These are phyloP conservation scores for Breviolum minutum DNA, from an alignment of 73 alveolate species.

Conservation along the genomic window DNA sequence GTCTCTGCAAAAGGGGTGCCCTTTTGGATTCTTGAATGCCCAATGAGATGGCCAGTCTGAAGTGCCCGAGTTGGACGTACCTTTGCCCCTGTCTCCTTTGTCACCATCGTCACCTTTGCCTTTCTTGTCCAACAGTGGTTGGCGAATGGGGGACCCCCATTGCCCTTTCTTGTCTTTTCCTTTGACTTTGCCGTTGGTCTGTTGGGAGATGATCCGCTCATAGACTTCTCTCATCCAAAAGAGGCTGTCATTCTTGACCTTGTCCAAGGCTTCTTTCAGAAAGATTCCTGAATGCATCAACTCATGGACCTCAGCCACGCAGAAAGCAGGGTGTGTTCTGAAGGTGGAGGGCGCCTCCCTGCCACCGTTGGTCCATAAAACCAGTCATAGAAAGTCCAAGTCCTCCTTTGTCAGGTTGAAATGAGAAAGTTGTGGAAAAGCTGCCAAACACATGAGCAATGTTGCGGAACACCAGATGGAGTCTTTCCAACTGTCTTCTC, in stretches of 20 bases:
- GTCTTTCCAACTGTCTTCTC: too few relatives aligned
- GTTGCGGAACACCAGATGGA: too few relatives aligned
- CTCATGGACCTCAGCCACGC: not conserved
- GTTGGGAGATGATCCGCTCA: not conserved
- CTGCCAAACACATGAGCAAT: not conserved
- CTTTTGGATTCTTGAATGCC: not conserved
- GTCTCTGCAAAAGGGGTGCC: not conserved
- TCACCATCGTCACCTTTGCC: too few relatives aligned
- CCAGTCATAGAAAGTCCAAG: not conserved
- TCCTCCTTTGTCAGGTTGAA: not conserved
- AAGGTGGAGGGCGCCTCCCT: not conserved
- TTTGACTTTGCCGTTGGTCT: not conserved
- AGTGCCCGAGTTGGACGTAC: not conserved
- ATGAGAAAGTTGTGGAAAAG: not conserved
- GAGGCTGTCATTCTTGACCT: not conserved
- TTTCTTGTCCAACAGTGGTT: too few relatives aligned
- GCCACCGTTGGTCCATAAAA: not conserved
- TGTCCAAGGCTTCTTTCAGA: not conserved
- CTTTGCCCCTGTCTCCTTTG: not conserved
- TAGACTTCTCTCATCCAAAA: not conserved
- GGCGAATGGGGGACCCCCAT: too few relatives aligned
- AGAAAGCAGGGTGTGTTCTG: not conserved
- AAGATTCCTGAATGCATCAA: not conserved
- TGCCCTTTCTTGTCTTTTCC: constrained; percentile 13
- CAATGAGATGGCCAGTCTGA: not conserved